These are phyloP conservation scores for Hypoxylon lenormandii DNA, from an alignment of 495 filamentous ascomycete genomes.

Conservation along the genomic window DNA sequence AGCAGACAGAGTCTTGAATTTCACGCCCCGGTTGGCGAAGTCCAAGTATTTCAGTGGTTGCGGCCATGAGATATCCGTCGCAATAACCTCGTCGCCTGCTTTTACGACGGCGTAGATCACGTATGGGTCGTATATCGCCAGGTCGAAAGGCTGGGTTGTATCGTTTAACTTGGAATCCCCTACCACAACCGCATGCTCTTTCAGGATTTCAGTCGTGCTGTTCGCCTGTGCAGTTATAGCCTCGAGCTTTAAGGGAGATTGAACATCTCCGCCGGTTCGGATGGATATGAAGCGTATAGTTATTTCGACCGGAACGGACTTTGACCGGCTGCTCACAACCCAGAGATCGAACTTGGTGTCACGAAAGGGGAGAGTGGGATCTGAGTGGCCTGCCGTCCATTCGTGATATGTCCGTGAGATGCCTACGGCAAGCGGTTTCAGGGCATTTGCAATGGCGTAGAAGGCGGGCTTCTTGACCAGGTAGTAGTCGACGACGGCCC, in stretches of 20 bases:
- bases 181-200: constrained; percentile 47
- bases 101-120: constrained; percentile 65
- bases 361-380: constrained; percentile 61
- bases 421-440: constrained; percentile 75
- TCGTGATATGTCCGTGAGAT: constrained; percentile 72
- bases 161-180: constrained; percentile 12
- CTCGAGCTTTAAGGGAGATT: constrained; percentile 59
- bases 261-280: constrained; percentile 67
- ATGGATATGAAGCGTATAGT: constrained; percentile 74
- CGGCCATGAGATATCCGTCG: constrained; percentile 78
- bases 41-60: constrained; percentile 84
- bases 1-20: constrained; percentile 31
- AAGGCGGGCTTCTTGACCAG: constrained; percentile 79
- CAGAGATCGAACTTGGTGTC: constrained; percentile 74
- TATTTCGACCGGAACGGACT: constrained; percentile 62
- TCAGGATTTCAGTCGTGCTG: constrained; percentile 71
- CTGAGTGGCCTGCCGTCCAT: constrained; percentile 66
- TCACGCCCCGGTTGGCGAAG: constrained; percentile 60
- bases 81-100: constrained; percentile 60
- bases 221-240: constrained; percentile 69
- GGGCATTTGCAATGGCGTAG: constrained; percentile 77
- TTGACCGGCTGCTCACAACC: constrained; percentile 69
- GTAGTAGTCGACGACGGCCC: constrained; percentile 83
- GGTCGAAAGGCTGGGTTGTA: constrained; percentile 52
- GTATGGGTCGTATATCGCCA: constrained; percentile 55